Percentiles rank a stretch among this genome's conserved stretches.
phyloP scores from a whole-genome alignment of 1,284 basidiomycete species.

The Trichosporon asahii region DNA sequence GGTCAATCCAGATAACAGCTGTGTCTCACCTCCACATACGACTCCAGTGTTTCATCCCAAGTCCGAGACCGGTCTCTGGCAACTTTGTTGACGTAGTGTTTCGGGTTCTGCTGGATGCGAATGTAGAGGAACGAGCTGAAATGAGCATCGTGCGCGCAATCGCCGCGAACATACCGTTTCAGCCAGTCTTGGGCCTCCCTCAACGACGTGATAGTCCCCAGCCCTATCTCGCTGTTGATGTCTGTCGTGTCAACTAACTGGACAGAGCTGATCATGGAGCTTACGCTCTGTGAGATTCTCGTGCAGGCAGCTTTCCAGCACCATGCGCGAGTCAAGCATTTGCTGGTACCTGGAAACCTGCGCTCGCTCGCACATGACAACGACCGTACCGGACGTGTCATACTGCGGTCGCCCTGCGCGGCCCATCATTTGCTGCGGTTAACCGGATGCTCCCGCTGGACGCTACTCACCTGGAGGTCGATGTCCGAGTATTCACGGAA shows the following conservation, averaged over 20 bases:
- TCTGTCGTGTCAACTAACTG: conserved; percentile 45
- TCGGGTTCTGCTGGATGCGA: conserved; percentile 75
- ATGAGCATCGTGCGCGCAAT: conserved; percentile 11
- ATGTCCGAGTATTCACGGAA: conserved; percentile 51
- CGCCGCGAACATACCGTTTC: conserved; percentile 50
- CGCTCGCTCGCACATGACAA: conserved; percentile 43
- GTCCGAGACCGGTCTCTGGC: conserved; percentile 38
- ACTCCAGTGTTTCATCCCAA: conserved; percentile 66
- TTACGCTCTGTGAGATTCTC: conserved; percentile 69
- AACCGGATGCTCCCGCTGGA: neutral
- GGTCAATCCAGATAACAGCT: neutral
- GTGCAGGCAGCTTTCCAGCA: conserved; percentile 81
- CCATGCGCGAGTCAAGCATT: conserved; percentile 55
- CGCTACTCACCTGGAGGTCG: conserved; percentile 44
- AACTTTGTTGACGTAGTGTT: conserved; percentile 60
- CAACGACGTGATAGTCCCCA: conserved; percentile 70
- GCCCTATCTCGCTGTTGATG: conserved; percentile 84
- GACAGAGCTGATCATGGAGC: conserved; percentile 1
- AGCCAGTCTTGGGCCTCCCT: conserved; percentile 70
- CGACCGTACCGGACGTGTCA: conserved; percentile 58
- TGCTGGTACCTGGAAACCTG: conserved; percentile 36
- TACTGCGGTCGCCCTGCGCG: conserved; percentile 87
- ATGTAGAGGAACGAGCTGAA: conserved; percentile 73
- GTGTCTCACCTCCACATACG: conserved; percentile 58
- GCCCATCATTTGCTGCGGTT: conserved; percentile 52